Base-by-base conservation (phyloP, 495 filamentous ascomycete species). In the Geoglossum glabrum region DNA sequence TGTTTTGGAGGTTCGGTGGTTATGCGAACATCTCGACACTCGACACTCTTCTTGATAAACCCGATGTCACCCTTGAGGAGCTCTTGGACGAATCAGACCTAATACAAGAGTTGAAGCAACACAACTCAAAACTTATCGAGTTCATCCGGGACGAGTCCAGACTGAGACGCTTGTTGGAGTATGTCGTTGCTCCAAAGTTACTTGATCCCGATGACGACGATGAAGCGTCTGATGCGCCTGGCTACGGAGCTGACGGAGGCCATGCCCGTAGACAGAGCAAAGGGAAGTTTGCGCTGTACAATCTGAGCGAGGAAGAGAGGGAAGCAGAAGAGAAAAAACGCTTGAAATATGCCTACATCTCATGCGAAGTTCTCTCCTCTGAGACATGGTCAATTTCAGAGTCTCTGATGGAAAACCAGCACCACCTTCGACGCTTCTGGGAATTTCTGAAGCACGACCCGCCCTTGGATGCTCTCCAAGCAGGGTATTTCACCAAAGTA, bases 1-100 rank as follows among this genome's bases (percentile, higher is more conserved):
- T 96, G 90, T 96, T 96, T 70, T 96, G 90, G 90, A 82, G 89
- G 70, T 96, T 96, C 74, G 90, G 93, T 74, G 89, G 89, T 68
- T 97, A 97, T 78, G 86, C 90, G 71, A 94, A 86, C 75, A 83
- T 94, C 73, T 95, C 90, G 64, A 85, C 88, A 63, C 84, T 98
- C 69, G 93, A 97, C 71, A 88, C 81, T 63, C 84, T 97, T 63
- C 88, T 99, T 64, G 92, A 97, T 61, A 94, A 94, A 71, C 81
- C 86, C 61, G 84, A 95, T 70, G 86, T 95, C 65, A 86, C 84
- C 47, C 83, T 97, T 55, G 92, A 99, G 68, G 92, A 99, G 67
- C 76, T 99, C 50, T 78, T 99, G 60, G 88, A 97, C 67, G 92
- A 97, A 75, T 82, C 85, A 62, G 93, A 97, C 70, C 72, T 96